Conservation (phyloP, 768 basidiomycete species). For the Termitomyces sp. region DNA sequence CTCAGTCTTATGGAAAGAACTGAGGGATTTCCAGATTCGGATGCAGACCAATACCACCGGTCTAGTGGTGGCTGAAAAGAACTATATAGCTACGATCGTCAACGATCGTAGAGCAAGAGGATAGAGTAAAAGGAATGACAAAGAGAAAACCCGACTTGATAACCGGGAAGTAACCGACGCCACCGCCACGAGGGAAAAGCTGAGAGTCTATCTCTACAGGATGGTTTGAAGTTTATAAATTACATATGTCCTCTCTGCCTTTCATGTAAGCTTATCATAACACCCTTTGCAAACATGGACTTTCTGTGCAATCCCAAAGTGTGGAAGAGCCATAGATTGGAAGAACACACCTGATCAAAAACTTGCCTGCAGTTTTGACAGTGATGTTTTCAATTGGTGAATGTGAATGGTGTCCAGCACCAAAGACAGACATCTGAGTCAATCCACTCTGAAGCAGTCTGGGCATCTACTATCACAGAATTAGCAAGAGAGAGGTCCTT, state of each 20-base stretch:
- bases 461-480: conserved; percentile 85
- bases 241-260: conserved; percentile 51
- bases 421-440: conserved; percentile 93
- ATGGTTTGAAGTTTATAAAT: not conserved
- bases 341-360: conserved; percentile 91
- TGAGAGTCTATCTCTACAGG: no score
- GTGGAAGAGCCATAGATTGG: conserved; percentile 77
- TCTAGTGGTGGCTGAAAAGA: no score
- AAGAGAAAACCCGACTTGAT: no score
- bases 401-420: conserved; percentile 85
- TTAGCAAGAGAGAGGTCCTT: conserved; percentile 64
- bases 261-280: conserved; percentile 65
- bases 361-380: conserved; percentile 97
- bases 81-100: no score
- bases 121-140: no score
- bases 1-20: no score
- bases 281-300: conserved; percentile 95
- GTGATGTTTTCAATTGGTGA: conserved; percentile 97
- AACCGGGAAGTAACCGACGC: no score
- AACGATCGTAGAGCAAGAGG: no score
- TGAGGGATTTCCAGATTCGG: no score
- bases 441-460: conserved; percentile 94
- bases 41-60: no score
- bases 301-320: conserved; percentile 88
- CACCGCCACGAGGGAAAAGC: no score